phyloP scores from a whole-genome alignment of 2,329 filamentous ascomycete species.

The Neonectria punicea region DNA sequence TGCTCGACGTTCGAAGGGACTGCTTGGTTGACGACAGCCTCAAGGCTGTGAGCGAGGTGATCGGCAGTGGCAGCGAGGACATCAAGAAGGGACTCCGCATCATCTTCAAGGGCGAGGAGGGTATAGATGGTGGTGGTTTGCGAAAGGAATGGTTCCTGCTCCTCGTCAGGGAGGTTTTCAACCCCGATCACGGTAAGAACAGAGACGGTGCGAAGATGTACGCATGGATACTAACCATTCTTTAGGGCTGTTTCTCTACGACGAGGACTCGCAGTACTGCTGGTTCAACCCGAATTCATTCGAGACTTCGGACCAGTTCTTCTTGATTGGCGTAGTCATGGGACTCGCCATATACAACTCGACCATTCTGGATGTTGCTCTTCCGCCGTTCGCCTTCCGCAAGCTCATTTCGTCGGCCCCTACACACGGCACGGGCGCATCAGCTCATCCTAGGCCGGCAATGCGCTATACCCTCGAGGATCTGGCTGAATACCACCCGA shows the following conservation, averaged over 20 bases:
- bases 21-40: conserved; percentile 91
- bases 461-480: conserved; percentile 85
- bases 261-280: conserved; percentile 89
- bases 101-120: conserved; percentile 88
- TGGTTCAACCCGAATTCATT: conserved; percentile 94
- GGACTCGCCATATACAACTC: conserved; percentile 95
- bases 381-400: conserved; percentile 89
- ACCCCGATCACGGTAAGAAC: conserved; percentile 82
- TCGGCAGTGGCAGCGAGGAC: conserved; percentile 83
- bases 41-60: conserved; percentile 83
- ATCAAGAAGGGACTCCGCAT: conserved; percentile 91
- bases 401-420: conserved; percentile 85
- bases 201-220: neutral
- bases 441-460: conserved; percentile 65
- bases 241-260: conserved; percentile 88
- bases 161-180: conserved; percentile 88
- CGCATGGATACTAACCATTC: conserved; percentile 24
- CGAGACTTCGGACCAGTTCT: conserved; percentile 92
- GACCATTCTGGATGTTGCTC: conserved; percentile 87
- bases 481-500: conserved; percentile 82
- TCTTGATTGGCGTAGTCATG: conserved; percentile 86
- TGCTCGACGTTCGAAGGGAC: conserved; percentile 81
- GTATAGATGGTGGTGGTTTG: conserved; percentile 87
- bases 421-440: conserved; percentile 62
- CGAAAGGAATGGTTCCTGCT: conserved; percentile 96